Conservation (phyloP, 495 filamentous ascomycete species). For the Penicillium paxilli region DNA sequence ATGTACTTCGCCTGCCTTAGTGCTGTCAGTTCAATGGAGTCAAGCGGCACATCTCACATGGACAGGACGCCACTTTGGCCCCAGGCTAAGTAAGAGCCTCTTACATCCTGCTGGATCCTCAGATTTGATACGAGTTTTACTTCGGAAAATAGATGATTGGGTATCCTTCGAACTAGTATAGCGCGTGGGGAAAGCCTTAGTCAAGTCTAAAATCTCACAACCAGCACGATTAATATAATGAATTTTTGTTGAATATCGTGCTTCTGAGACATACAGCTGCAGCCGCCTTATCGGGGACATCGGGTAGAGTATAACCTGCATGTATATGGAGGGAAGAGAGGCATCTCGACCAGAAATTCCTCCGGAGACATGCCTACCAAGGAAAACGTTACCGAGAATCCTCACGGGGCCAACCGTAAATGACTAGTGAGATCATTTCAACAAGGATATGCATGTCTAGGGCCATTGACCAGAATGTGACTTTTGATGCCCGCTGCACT, state of each 20-base stretch:
- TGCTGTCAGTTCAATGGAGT: neutral
- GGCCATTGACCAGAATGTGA: neutral
- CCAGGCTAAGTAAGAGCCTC: neutral
- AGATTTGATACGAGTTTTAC: neutral
- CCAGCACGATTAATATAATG: neutral
- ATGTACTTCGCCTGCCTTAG: neutral
- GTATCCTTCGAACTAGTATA: neutral
- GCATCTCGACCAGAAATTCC: neutral
- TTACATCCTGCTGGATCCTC: neutral
- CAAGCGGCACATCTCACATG: neutral
- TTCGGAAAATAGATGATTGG: neutral
- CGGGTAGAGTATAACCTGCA: neutral
- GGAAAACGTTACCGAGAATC: neutral
- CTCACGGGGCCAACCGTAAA: neutral
- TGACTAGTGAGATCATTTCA: neutral
- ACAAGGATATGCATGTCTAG: neutral
- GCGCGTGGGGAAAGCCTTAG: neutral
- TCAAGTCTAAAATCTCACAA: neutral
- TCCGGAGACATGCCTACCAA: neutral
- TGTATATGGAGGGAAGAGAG: neutral
- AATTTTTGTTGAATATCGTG: neutral
- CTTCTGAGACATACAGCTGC: slow-evolving; percentile 5
- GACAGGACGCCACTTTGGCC: neutral
- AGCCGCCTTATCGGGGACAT: neutral
- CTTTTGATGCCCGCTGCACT: neutral